Conservation (phyloP, 805 yeast genomes). For the Kazachstania psychrophila region DNA sequence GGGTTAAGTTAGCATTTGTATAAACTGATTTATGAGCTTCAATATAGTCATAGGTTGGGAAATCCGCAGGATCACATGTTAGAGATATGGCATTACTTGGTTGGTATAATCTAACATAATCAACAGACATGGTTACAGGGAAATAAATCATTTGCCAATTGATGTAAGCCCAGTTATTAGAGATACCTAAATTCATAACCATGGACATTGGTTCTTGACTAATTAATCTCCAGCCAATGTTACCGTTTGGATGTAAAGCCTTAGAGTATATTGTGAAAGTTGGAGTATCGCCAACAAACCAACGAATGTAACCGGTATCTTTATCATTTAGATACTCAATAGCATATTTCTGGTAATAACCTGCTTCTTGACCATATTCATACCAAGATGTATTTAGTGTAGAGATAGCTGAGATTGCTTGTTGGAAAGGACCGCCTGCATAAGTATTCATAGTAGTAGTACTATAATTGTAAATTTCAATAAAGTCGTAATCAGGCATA, state of each 20-base stretch:
- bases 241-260: conserved; percentile 85
- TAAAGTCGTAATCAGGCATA: conserved; percentile 73
- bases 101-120: conserved; percentile 88
- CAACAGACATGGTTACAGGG: conserved; percentile 70
- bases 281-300: conserved; percentile 79
- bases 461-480: conserved; percentile 60
- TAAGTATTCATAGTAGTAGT: conserved; percentile 78
- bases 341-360: conserved; percentile 61
- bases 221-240: conserved; percentile 71
- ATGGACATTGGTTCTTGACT: conserved; percentile 91
- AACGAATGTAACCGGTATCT: conserved; percentile 63
- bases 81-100: conserved; percentile 51
- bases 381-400: conserved; percentile 79
- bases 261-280: conserved; percentile 64
- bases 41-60: conserved; percentile 83
- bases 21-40: conserved; percentile 61
- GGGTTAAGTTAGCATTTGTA: conserved; percentile 55
- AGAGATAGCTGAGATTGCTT: conserved; percentile 79
- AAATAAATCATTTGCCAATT: conserved; percentile 76
- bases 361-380: conserved; percentile 46
- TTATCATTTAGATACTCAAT: conserved; percentile 69
- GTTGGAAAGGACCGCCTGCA: conserved; percentile 89
- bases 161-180: conserved; percentile 88
- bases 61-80: conserved; percentile 80
- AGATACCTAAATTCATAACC: conserved; percentile 78